Conservation (phyloP, 2,329 filamentous ascomycete genomes). For the Venturia oleaginea region DNA sequence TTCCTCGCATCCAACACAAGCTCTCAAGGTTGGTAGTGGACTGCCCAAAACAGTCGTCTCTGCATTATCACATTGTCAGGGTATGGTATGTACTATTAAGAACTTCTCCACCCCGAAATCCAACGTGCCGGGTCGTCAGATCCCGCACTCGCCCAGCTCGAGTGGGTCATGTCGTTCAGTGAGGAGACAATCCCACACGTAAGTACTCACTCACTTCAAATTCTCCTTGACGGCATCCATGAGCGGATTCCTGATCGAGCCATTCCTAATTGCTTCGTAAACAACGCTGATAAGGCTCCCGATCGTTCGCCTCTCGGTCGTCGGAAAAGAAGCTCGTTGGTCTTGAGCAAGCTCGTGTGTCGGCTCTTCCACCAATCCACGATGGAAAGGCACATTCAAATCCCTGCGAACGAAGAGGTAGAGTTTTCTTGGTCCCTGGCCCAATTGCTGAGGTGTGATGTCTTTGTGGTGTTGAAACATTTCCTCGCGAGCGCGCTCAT, state of each 20-base stretch:
- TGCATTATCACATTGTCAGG: not conserved
- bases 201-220: not conserved
- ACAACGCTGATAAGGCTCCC: slow-evolving; percentile 19
- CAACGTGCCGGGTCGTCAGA: not conserved
- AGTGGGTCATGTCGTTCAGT: not conserved
- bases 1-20: not conserved
- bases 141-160: not conserved
- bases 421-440: slow-evolving; percentile 23
- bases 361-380: slow-evolving; percentile 20
- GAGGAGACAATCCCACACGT: not conserved
- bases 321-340: not conserved
- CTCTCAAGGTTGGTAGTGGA: not conserved
- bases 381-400: slow-evolving; percentile 24
- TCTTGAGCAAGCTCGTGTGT: not conserved
- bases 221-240: slow-evolving; percentile 1
- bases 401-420: slow-evolving; percentile 29
- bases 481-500: not conserved
- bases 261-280: slow-evolving; percentile 19
- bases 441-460: slow-evolving; percentile 21
- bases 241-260: slow-evolving; percentile 9
- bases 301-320: slow-evolving; percentile 15
- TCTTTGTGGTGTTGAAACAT: slow-evolving; percentile 13
- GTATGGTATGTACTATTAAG: not conserved
- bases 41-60: not conserved
- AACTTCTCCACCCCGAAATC: not conserved